phyloP scores from a whole-genome alignment of 257 asterid species.

The Ballota nigra region DNA sequence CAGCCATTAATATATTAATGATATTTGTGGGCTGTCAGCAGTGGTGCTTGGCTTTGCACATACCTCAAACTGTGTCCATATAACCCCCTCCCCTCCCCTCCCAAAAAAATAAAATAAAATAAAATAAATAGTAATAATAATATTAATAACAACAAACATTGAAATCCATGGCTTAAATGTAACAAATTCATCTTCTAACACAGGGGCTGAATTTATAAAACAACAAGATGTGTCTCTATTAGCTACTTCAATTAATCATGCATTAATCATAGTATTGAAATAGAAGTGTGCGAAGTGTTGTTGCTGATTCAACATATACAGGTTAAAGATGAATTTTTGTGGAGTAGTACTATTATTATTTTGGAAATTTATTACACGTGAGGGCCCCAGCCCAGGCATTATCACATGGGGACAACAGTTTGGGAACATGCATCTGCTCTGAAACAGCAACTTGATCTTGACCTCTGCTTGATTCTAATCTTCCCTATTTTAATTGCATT shows the following conservation, averaged over 20 bases:
- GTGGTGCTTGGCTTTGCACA: background rate
- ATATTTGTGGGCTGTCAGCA: background rate
- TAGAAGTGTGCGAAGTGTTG: background rate
- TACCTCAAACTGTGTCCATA: background rate
- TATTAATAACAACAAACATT: background rate
- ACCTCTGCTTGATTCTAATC: conserved; percentile 39
- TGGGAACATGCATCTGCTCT: conserved; percentile 44
- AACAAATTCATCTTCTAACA: background rate
- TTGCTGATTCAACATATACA: background rate
- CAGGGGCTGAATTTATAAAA: background rate
- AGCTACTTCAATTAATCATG: background rate
- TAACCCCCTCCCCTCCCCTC: background rate
- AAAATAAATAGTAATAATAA: no score
- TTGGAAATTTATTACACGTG: conserved; percentile 21
- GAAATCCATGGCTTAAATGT: background rate
- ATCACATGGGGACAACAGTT: conserved; percentile 44
- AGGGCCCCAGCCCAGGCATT: conserved; percentile 34
- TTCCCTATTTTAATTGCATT: conserved; percentile 13
- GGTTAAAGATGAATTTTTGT: background rate
- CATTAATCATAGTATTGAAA: background rate
- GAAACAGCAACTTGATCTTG: conserved; percentile 26
- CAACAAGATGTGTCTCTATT: background rate
- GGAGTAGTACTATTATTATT: conserved; percentile 10
- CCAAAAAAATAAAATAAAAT: background rate
- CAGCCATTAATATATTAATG: background rate